Base-by-base conservation (phyloP, 2,329 filamentous ascomycete species). In the Hypoxylon sp. region DNA sequence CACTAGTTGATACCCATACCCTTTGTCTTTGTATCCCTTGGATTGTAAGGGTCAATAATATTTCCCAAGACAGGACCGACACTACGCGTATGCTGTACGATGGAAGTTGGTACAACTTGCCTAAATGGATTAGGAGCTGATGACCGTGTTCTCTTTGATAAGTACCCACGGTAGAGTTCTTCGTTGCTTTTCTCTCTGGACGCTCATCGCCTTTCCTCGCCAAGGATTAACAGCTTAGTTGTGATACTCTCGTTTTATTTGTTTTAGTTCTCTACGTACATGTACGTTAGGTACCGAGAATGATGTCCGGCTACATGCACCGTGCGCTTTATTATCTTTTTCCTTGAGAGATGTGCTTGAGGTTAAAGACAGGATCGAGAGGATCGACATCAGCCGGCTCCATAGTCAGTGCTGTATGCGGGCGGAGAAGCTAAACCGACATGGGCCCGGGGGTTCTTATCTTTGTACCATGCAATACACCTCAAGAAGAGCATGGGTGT, bases 1-100 rank as follows among this genome's bases (percentile, higher is more conserved):
- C 38, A n/a, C 38, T 43, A 43, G 38, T 43, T 43, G 38, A n/a
- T 11, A 43, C 38, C 7, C 17, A 43, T 43, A 17, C 38, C 38
- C 38, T 32, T 38, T 59, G 25, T 28, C 49, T 17, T 38, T 50
- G 46, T 60, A 55, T 59, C 60, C 36, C 45, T 61, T 57, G 19
- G 25, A 23, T 55, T 28, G 38, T 34, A 57, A 58, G 45, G 53
- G 34, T 14, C 50, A 60, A 43, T 30, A 9, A 34, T 38, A 23
- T 38, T 58, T 55, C 56, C 38, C 58, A 50, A 68, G 65, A 68
- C 65, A 64, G 56, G 55, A 58, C 60, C 11, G 45, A 51, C 43
- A 36, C 36, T 45, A 53, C 48, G 11, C 58, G 11, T 43, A 43
- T 53, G 14, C 34, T 52, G 46, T 64, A 41, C 48, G 19, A 57